phyloP scores from a whole-genome alignment of 176 grass and related monocot genomes.

The Musa beccarii region DNA sequence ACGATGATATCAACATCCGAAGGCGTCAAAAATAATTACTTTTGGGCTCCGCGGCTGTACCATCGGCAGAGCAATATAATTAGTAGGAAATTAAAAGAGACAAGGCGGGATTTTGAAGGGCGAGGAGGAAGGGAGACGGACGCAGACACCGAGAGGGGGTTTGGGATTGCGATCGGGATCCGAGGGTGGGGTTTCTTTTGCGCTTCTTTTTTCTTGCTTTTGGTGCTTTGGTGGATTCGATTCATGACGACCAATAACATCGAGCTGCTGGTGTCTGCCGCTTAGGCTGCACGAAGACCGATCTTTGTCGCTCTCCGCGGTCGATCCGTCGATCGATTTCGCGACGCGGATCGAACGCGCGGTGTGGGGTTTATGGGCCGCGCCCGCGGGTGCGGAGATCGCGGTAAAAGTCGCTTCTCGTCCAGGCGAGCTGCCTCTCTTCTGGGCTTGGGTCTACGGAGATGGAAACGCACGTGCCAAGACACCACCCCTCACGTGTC shows the following conservation, averaged over 20 bases:
- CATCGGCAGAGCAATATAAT: not conserved
- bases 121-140: not conserved
- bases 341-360: too few relatives aligned
- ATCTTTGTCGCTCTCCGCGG: too few relatives aligned
- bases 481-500: too few relatives aligned
- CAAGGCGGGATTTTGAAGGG: not conserved
- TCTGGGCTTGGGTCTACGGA: too few relatives aligned
- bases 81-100: not conserved
- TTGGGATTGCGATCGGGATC: not conserved
- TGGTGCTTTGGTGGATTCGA: not conserved
- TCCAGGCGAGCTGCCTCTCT: too few relatives aligned
- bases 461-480: too few relatives aligned
- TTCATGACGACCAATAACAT: slow-evolving; percentile 3
- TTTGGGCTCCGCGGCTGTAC: not conserved
- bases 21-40: not conserved
- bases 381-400: too few relatives aligned
- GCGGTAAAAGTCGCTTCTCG: too few relatives aligned
- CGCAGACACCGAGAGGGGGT: not conserved
- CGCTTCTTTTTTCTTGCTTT: slow-evolving; percentile 2
- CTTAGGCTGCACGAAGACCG: too few relatives aligned
- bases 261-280: not conserved
- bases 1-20: not conserved
- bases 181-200: not conserved
- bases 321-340: too few relatives aligned
- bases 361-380: too few relatives aligned